Conservation (phyloP, 768 basidiomycete species). For the Lentinula sp. region DNA sequence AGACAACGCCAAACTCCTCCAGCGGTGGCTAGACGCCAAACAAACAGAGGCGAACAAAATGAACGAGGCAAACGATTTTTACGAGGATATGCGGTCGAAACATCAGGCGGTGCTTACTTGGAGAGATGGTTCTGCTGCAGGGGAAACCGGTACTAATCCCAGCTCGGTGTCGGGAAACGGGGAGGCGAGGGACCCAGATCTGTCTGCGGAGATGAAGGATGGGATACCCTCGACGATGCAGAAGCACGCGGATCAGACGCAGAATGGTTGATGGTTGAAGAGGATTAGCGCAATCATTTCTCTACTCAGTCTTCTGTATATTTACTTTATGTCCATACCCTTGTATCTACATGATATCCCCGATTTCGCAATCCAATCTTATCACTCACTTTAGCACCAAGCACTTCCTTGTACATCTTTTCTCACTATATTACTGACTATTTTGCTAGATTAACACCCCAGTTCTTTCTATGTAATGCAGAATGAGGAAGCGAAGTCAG, state of each 20-base stretch:
- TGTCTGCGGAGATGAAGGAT: conserved; percentile 54
- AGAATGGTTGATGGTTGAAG: conserved; percentile 82
- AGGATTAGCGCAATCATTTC: background rate
- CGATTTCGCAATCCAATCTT: background rate
- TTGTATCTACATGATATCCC: background rate
- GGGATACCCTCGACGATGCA: conserved; percentile 64
- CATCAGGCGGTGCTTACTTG: conserved; percentile 58
- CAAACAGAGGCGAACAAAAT: conserved; percentile 89
- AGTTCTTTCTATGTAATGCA: too few relatives aligned
- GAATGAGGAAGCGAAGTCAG: too few relatives aligned
- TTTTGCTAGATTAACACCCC: too few relatives aligned
- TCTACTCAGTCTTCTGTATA: conserved; percentile 3
- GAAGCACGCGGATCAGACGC: conserved; percentile 76
- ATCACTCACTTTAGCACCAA: too few relatives aligned
- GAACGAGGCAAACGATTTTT: conserved; percentile 90
- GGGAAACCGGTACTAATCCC: conserved; percentile 19
- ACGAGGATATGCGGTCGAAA: conserved; percentile 78
- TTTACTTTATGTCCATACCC: conserved; percentile 2
- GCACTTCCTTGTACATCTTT: too few relatives aligned
- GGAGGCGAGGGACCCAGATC: conserved; percentile 43
- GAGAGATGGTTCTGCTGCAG: conserved; percentile 28
- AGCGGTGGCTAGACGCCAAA: conserved; percentile 96
- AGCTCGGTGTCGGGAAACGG: conserved; percentile 66
- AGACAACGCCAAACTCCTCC: conserved; percentile 92
- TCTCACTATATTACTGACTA: too few relatives aligned